Evolutionary conservation across 1,284 basidiomycete genomes (phyloP).

Genomic region (Thelephora terrestris): DNA sequence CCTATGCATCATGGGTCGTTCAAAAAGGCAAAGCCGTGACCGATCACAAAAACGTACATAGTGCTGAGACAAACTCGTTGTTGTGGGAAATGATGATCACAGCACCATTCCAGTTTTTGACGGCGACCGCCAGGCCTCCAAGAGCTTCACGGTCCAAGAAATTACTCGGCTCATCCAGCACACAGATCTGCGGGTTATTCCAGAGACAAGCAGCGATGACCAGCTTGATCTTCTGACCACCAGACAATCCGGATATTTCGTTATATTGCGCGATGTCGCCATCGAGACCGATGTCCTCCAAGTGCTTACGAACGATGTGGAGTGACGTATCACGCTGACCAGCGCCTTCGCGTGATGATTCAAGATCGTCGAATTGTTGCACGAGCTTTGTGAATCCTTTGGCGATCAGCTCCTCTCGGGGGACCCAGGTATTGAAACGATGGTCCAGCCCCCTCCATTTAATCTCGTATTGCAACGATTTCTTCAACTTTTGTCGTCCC

Average conservation of each 20-base stretch:
- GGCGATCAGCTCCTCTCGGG: slow-evolving; percentile 79
- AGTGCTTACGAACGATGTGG: slow-evolving; percentile 76
- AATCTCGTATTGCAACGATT: slow-evolving; percentile 91
- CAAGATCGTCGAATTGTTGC: slow-evolving; percentile 95
- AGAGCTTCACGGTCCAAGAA: slow-evolving; percentile 89
- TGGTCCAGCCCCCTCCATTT: slow-evolving; percentile 96
- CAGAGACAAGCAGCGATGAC: slow-evolving; percentile 92
- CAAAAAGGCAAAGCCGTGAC: slow-evolving; percentile 4
- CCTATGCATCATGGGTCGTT: slow-evolving; percentile 31
- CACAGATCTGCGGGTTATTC: slow-evolving; percentile 84
- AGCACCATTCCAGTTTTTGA: slow-evolving; percentile 93
- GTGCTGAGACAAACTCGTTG: slow-evolving; percentile 80
- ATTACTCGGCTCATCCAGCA: slow-evolving; percentile 95
- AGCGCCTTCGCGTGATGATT: slow-evolving; percentile 89
- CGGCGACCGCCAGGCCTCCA: slow-evolving; percentile 91
- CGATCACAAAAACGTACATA: slow-evolving; percentile 47
- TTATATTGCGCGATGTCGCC: slow-evolving; percentile 97
- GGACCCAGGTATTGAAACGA: slow-evolving; percentile 89
- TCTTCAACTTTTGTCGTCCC: slow-evolving; percentile 97
- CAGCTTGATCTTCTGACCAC: slow-evolving; percentile 96
- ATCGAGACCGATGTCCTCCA: slow-evolving; percentile 93
- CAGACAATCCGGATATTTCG: slow-evolving; percentile 85
- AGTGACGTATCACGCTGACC: slow-evolving; percentile 79
- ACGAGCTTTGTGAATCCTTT: slow-evolving; percentile 91
- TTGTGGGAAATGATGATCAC: slow-evolving; percentile 98